phyloP scores from a whole-genome alignment of 2,329 filamentous ascomycete species.

The Dactylellina leptospora region DNA sequence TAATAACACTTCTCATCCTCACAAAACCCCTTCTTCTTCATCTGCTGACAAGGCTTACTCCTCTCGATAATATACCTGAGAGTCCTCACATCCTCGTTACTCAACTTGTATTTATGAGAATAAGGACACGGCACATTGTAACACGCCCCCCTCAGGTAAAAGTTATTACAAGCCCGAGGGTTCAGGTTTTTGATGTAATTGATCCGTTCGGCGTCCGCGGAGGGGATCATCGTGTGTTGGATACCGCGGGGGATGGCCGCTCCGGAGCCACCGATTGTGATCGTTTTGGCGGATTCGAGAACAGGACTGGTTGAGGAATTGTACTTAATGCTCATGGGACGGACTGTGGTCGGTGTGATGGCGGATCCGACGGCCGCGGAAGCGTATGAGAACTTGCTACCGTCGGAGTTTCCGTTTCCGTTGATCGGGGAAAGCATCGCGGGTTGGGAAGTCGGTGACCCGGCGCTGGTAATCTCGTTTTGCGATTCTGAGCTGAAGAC shows the following conservation, averaged over 20 bases:
- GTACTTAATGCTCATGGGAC: conserved; percentile 42
- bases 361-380: conserved; percentile 32
- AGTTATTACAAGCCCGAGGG: conserved; percentile 48
- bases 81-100: conserved; percentile 40
- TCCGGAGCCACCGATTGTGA: conserved; percentile 2
- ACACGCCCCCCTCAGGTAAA: conserved; percentile 35
- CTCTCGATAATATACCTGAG: conserved; percentile 50
- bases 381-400: conserved; percentile 38
- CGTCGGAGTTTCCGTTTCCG: conserved; percentile 2
- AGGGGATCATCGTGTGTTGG: conserved; percentile 41
- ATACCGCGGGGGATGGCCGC: conserved; percentile 26
- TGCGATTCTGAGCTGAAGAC: conserved; percentile 42
- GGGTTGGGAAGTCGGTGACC: conserved; percentile 13
- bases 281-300: conserved; percentile 17
- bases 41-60: conserved; percentile 47
- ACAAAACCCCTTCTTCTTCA: conserved; percentile 41
- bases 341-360: conserved; percentile 11
- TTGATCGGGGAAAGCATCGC: conserved; percentile 26
- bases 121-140: conserved; percentile 43
- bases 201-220: conserved; percentile 34
- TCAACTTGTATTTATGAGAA: conserved; percentile 49
- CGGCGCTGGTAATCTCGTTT: conserved; percentile 27
- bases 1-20: conserved; percentile 53
- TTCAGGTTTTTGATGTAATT: conserved; percentile 49
- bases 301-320: conserved; percentile 27